These are phyloP conservation scores for Hortiboletus flavorubellus DNA, from an alignment of 768 basidiomycete genomes.

Conservation along the genomic window DNA sequence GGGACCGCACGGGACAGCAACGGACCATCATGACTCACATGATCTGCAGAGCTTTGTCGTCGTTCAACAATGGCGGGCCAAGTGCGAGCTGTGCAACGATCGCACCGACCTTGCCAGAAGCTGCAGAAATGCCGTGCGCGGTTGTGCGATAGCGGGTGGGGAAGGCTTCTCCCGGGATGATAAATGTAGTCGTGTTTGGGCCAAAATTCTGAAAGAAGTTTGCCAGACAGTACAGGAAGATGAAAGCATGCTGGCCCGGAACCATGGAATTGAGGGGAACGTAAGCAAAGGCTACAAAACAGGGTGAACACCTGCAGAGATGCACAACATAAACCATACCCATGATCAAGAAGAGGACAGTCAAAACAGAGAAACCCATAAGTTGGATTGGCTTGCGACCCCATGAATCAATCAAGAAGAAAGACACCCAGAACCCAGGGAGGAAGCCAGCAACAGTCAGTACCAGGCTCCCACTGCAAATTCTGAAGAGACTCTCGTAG, in stretches of 20 bases:
- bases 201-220: conserved; percentile 19
- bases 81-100: conserved; percentile 79
- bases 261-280: conserved; percentile 49
- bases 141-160: conserved; percentile 71
- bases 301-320: conserved; percentile 1
- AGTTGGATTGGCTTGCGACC: conserved; percentile 76
- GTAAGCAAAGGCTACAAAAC: conserved; percentile 55
- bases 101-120: conserved; percentile 69
- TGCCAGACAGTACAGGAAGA: conserved; percentile 28
- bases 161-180: conserved; percentile 75
- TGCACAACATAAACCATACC: conserved; percentile 40
- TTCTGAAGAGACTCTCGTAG: conserved; percentile 24
- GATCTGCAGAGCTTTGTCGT: conserved; percentile 55
- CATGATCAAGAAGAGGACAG: conserved; percentile 64
- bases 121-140: conserved; percentile 77
- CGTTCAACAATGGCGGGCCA: conserved; percentile 53
- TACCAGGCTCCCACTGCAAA: conserved; percentile 20
- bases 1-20: not conserved
- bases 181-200: conserved; percentile 60
- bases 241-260: conserved; percentile 51
- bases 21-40: conserved; percentile 45
- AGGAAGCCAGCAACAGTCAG: conserved; percentile 18
- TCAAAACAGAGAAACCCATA: conserved; percentile 65
- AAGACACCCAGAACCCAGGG: conserved; percentile 60
- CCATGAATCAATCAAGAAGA: conserved; percentile 65